Evolutionary conservation across 768 basidiomycete species (phyloP), one percentile per base, ranked within the genome.

Genomic region (Hygrophorus russula): DNA sequence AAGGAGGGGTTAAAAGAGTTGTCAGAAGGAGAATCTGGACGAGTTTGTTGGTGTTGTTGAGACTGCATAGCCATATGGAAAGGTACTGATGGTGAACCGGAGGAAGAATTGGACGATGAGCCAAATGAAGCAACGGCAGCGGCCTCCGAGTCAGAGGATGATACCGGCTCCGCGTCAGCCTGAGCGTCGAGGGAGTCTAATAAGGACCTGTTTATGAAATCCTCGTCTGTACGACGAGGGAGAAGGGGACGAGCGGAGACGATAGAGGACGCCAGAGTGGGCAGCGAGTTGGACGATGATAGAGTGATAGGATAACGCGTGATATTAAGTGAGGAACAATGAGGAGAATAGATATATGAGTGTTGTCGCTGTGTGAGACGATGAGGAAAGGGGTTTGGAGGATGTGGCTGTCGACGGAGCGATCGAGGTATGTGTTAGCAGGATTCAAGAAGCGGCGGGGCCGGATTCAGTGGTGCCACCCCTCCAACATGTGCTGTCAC

Each of bases 191-290:
- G 73, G 33, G 80, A 82, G 61, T 84, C 86, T 52, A 89, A 66
- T 46, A 89, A 73, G 43, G 85, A 87, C 59, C 80, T 80, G 68
- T 88, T 89, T 59, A 89, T 86, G 55, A 80, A 79, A 63, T 83
- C 85, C 74, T 89, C 86, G 75, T 79, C 81, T 45, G 62, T 59
- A 53, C 64, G 66, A 54, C 63, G 66, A 51, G 42, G 33, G 36
- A 36, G 20, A 28, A 34, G 29, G 15, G 41, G 39, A n/a, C 31
- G 34, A 35, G 39, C 30, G 45, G 63, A 59, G 49, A 55, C 58
- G 50, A 66, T 56, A 46, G 68, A 64, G 58, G 69, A 59, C 63
- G 74, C 74, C 74, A 76, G 73, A 53, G 55, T 71, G 73, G 60
- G 63, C 64, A 61, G 56, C 55, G 47, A 44, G 44, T 20, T 52